These are phyloP conservation scores for Leishmania amazonensis DNA, from an alignment of 208 protist genomes.

Conservation along the genomic window DNA sequence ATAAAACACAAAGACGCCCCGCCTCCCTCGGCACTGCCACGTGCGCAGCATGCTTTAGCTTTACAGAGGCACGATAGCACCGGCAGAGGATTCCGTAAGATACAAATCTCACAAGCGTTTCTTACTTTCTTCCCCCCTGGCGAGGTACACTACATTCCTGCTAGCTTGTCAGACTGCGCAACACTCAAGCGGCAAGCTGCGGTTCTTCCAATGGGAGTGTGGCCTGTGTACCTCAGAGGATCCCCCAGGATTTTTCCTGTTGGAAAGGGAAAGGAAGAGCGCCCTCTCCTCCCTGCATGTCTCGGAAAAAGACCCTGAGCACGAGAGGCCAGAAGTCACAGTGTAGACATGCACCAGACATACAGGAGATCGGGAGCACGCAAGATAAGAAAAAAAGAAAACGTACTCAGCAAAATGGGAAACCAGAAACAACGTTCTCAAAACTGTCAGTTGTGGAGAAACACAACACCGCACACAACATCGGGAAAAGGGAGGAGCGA, in stretches of 20 bases:
- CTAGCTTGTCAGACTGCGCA: neutral
- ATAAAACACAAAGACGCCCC: neutral
- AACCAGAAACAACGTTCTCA: conserved; percentile 2
- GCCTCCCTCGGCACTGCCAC: neutral
- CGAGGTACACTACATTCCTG: neutral
- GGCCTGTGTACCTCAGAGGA: neutral
- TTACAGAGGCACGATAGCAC: neutral
- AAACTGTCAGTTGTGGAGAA: neutral
- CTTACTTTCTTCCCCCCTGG: neutral
- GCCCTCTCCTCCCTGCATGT: neutral
- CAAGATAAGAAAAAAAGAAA: neutral
- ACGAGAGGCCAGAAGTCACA: neutral
- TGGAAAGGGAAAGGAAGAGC: conserved; percentile 7
- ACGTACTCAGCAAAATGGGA: conserved; percentile 16
- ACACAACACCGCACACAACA: conserved; percentile 4
- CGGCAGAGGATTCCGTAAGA: neutral
- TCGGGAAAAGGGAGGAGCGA: neutral
- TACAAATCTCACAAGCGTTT: neutral
- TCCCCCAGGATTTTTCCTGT: neutral
- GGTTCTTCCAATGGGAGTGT: neutral
- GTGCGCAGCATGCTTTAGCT: neutral
- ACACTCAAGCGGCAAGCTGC: neutral
- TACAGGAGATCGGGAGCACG: neutral
- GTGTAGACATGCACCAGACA: neutral
- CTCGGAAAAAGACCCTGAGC: neutral